Conservation (phyloP, 192 early-diverging fungal genomes). For the Coemansia biformis region DNA sequence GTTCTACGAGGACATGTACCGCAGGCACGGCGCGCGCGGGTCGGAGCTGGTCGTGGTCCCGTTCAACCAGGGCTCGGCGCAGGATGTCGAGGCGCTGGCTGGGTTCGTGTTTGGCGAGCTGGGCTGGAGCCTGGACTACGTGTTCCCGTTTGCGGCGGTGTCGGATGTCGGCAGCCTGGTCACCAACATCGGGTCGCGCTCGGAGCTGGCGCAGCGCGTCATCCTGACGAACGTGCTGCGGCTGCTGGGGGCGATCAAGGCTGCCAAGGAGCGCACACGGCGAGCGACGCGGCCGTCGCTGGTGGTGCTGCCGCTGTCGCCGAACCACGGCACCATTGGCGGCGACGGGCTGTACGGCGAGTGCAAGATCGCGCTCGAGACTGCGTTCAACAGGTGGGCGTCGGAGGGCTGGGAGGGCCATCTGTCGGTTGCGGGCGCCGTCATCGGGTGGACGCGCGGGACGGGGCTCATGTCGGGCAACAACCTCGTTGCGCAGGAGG, state of each 20-base stretch:
- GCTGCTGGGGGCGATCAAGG: constrained; percentile 78
- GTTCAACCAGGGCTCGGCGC: constrained; percentile 86
- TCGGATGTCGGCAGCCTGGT: constrained; percentile 79
- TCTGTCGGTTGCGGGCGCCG: constrained; percentile 80
- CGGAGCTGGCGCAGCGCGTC: constrained; percentile 86
- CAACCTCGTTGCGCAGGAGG: no score
- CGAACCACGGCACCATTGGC: constrained; percentile 93
- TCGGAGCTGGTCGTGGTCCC: constrained; percentile 86
- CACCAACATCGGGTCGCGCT: constrained; percentile 72
- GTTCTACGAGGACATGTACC: constrained; percentile 86
- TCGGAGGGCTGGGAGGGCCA: constrained; percentile 85
- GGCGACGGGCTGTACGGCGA: constrained; percentile 92
- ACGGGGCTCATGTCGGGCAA: no score
- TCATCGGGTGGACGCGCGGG: constrained; percentile 95
- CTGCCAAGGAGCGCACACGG: constrained; percentile 67
- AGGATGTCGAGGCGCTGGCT: constrained; percentile 71
- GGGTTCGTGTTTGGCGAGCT: constrained; percentile 74
- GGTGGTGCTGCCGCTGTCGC: constrained; percentile 83
- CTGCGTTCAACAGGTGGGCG: constrained; percentile 83
- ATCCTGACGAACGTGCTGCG: constrained; percentile 91
- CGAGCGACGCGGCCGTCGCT: constrained; percentile 71
- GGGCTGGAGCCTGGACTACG: constrained; percentile 87
- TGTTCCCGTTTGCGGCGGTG: constrained; percentile 92
- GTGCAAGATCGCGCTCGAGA: constrained; percentile 86
- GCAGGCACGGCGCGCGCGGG: constrained; percentile 76